Conservation (phyloP, 768 basidiomycete species). For the Trametes villosa region DNA sequence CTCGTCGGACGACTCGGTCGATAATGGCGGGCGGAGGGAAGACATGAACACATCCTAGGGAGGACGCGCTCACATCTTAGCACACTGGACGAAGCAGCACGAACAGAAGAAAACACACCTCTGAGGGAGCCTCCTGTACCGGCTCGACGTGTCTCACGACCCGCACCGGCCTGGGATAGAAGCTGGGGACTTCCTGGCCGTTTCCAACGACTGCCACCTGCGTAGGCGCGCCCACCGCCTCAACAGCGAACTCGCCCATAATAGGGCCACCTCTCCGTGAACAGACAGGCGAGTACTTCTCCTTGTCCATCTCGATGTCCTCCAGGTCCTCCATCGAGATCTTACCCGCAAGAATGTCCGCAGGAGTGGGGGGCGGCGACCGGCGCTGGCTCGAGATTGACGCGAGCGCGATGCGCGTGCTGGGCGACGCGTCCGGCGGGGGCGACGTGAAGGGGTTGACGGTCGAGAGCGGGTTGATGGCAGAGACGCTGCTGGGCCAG, state of each 20-base stretch:
- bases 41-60: conserved; percentile 15
- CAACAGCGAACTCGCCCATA: conserved; percentile 44
- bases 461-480: conserved; percentile 77
- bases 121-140: conserved; percentile 1
- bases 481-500: conserved; percentile 60
- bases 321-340: conserved; percentile 46
- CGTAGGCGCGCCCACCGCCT: background rate
- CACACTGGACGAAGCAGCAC: background rate
- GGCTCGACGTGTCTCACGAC: conserved; percentile 10
- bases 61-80: background rate
- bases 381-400: conserved; percentile 34
- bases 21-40: conserved; percentile 8
- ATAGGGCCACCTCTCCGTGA: conserved; percentile 31
- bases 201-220: conserved; percentile 14
- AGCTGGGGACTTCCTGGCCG: conserved; percentile 18
- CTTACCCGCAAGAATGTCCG: conserved; percentile 70
- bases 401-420: conserved; percentile 31
- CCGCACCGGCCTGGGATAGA: conserved; percentile 22
- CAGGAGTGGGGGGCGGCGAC: conserved; percentile 59
- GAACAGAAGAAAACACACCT: conserved; percentile 10
- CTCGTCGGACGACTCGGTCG: conserved; percentile 43
- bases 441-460: conserved; percentile 52
- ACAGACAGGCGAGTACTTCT: conserved; percentile 3
- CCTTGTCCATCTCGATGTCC: conserved; percentile 33
- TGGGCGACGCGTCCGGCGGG: conserved; percentile 28